Evolutionary conservation across 805 yeast species (phyloP).

Genomic region (Spathaspora arborariae): DNA sequence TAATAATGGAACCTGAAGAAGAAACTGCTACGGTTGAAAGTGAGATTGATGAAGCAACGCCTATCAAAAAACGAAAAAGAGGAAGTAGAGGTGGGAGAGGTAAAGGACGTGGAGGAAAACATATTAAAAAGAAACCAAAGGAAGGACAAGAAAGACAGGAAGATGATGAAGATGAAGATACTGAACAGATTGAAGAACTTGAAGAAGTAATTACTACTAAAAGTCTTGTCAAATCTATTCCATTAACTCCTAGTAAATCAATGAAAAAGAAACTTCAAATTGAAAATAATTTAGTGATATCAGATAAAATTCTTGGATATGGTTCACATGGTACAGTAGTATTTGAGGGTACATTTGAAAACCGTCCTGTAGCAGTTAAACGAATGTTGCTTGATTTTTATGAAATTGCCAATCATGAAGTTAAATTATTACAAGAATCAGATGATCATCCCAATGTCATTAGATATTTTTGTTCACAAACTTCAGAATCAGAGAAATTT

Average conservation of each 20-base stretch:
- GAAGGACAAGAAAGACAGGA: slow-evolving; percentile 6
- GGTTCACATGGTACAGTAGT: slow-evolving; percentile 98
- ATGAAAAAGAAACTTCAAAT: slow-evolving; percentile 33
- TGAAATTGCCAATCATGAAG: slow-evolving; percentile 92
- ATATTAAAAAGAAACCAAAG: slow-evolving; percentile 19
- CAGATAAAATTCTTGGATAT: slow-evolving; percentile 80
- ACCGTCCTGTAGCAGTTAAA: slow-evolving; percentile 93
- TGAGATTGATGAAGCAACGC: slow-evolving; percentile 12
- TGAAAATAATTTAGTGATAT: slow-evolving; percentile 54
- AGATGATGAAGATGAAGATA: slow-evolving; percentile 12
- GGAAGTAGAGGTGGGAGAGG: slow-evolving; percentile 87
- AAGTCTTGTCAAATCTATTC: slow-evolving; percentile 23
- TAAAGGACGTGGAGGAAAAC: slow-evolving; percentile 58
- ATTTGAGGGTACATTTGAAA: slow-evolving; percentile 83
- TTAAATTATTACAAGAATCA: slow-evolving; percentile 80
- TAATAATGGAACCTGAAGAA: slow-evolving; percentile 15
- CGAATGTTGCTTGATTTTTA: slow-evolving; percentile 90
- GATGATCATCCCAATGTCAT: slow-evolving; percentile 96
- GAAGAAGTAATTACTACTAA: slow-evolving; percentile 22
- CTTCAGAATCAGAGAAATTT: slow-evolving; percentile 67
- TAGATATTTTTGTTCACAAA: slow-evolving; percentile 89
- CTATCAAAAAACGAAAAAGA: slow-evolving; percentile 51
- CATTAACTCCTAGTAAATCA: slow-evolving; percentile 16
- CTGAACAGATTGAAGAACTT: slow-evolving; percentile 1
- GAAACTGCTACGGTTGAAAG: slow-evolving; percentile 10